phyloP scores from a whole-genome alignment of 495 filamentous ascomycete genomes.

The Penicillium longicatenatum region DNA sequence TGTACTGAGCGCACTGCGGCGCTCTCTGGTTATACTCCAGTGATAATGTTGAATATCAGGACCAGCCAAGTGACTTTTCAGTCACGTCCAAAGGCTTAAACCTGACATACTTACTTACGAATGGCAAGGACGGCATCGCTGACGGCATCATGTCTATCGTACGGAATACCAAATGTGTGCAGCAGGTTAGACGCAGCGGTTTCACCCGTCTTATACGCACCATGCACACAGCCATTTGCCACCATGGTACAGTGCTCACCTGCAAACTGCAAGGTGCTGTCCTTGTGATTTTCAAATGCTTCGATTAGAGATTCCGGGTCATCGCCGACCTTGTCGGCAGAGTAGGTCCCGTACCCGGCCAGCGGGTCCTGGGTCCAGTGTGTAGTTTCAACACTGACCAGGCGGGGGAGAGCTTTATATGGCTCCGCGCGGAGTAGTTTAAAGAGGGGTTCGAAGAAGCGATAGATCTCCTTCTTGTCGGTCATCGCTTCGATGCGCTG shows the following conservation, averaged over 20 bases:
- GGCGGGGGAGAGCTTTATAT: constrained; percentile 26
- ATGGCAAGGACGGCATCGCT: background rate
- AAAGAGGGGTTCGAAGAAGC: constrained; percentile 30
- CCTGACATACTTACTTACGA: constrained; percentile 1
- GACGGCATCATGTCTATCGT: constrained; percentile 5
- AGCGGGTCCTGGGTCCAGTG: constrained; percentile 31
- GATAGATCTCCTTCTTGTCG: constrained; percentile 23
- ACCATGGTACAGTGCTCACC: constrained; percentile 28
- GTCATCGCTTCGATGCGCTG: constrained; percentile 29
- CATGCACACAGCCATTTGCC: constrained; percentile 29
- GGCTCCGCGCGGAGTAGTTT: constrained; percentile 27
- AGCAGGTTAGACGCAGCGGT: constrained; percentile 24
- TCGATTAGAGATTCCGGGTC: constrained; percentile 20
- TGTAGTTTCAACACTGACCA: constrained; percentile 28
- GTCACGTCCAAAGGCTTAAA: constrained; percentile 4
- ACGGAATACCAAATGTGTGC: constrained; percentile 20
- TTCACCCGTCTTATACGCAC: constrained; percentile 28
- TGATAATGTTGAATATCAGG: constrained; percentile 6
- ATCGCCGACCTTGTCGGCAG: constrained; percentile 29
- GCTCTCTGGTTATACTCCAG: constrained; percentile 1
- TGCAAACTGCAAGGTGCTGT: constrained; percentile 26
- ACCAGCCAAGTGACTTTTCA: constrained; percentile 7
- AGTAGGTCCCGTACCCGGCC: constrained; percentile 28
- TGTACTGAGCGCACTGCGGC: background rate
- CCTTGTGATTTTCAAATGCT: constrained; percentile 21